Evolutionary conservation across 257 asterid genomes (phyloP).

Genomic region (Nicotiana sylvestris): DNA sequence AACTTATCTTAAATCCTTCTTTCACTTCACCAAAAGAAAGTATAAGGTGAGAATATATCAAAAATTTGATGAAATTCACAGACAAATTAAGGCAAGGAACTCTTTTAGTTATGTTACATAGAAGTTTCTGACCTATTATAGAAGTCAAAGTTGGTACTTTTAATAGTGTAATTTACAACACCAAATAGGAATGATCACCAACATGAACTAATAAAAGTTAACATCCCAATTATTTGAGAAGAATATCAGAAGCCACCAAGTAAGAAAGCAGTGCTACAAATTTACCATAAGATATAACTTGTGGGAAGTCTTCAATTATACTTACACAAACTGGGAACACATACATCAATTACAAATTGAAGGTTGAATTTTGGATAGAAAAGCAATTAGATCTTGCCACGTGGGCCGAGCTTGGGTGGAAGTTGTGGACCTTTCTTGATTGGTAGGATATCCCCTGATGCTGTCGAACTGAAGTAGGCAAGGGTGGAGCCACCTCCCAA

Average conservation of each 20-base stretch:
- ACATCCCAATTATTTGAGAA: not conserved
- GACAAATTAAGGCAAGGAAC: not conserved
- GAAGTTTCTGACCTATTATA: not conserved
- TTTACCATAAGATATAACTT: not conserved
- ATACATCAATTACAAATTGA: constrained; percentile 27
- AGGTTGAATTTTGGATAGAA: not conserved
- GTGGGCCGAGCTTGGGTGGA: constrained; percentile 79
- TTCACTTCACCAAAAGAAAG: not conserved
- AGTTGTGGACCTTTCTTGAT: constrained; percentile 94
- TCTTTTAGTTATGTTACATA: not conserved
- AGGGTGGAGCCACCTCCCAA: constrained; percentile 81
- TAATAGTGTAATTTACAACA: not conserved
- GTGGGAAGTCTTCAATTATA: constrained; percentile 31
- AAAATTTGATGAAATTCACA: not conserved
- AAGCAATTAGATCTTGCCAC: constrained; percentile 59
- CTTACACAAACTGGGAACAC: constrained; percentile 48
- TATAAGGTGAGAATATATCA: not conserved
- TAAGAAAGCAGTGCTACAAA: constrained; percentile 7
- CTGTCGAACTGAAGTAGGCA: constrained; percentile 75
- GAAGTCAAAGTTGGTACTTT: not conserved
- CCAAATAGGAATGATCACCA: not conserved
- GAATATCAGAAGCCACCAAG: not conserved
- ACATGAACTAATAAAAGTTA: not conserved
- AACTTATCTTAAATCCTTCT: not conserved
- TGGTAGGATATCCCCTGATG: constrained; percentile 84